Evolutionary conservation across 2,329 filamentous ascomycete species (phyloP), one percentile per base, ranked within the genome.

Genomic region (Colletotrichum tofieldiae): DNA sequence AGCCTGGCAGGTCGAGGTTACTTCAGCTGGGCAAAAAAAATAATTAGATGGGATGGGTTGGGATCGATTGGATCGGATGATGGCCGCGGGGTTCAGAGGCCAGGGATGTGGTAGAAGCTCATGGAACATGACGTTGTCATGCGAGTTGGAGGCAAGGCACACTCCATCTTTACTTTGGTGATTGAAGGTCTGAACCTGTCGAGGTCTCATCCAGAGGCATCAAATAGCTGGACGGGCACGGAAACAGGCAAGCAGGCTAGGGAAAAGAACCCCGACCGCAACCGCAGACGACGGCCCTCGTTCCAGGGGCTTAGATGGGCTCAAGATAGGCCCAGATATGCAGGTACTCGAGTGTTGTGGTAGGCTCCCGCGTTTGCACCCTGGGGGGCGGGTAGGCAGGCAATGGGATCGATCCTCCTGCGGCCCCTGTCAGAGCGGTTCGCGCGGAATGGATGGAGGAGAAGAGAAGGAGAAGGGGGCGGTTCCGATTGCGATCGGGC

Each of bases 51-150:
- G 51, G 56, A 68, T 56, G 56, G 51, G 47, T 14, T 61, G 51
- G 29, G 51, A 55, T 52, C 45, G 49, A 32, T 29, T 56, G 56
- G 60, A 52, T 71, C 49, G 64, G 68, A 67, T 58, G 56, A 60
- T 56, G 55, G 56, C 35, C 51, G 49, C 43, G 65, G 43, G 51
- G 51, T 47, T 63, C 58, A 23, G 20, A 26, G 20, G n/a, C 45
- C 12, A 16, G 68, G 43, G 39, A 43, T 32, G 47, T 18, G 35
- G 35, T 35, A 43, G 68, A 62, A 62, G 35, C 29, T 37, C 56
- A 43, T 67, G 23, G 55, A 67, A 67, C 29, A 65, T 20, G 54
- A 45, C n/a, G 23, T 23, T 66, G 29, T 39, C 16, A 18, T 47
- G 29, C 39, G 32, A 16, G 12, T 32, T 43, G 18, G 12, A 37